A percentile compares a stretch with the other conserved stretches of the same genome.
These are phyloP conservation scores for Prunus campanulata DNA, from an alignment of 306 rosid species.

Conservation along the genomic window DNA sequence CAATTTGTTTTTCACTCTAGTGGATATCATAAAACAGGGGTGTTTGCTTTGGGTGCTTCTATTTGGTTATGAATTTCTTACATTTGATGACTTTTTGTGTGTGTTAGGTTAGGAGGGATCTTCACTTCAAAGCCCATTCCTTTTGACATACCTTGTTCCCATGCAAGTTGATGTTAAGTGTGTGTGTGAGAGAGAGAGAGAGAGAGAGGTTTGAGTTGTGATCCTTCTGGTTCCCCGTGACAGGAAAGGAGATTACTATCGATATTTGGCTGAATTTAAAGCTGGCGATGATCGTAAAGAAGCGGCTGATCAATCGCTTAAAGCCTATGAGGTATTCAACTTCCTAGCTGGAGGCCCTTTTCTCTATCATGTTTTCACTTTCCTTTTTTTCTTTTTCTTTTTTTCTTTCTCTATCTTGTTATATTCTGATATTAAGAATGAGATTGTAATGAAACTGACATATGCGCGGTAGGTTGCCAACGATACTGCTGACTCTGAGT, in stretches of 20 bases:
- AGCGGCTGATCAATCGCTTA: constrained; percentile 45
- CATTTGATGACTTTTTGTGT: background rate
- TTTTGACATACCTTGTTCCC: background rate
- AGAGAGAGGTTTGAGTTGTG: background rate
- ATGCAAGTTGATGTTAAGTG: background rate
- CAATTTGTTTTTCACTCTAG: too few relatives aligned
- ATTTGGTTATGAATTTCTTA: background rate
- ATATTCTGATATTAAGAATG: background rate
- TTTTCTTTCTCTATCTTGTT: background rate
- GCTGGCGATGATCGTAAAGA: constrained; percentile 34
- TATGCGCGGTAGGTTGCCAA: constrained; percentile 33
- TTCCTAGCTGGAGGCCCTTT: constrained; percentile 5
- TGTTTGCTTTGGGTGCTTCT: too few relatives aligned
- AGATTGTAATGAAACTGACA: background rate
- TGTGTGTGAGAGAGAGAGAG: background rate
- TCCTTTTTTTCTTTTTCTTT: background rate
- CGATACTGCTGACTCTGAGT: constrained; percentile 36
- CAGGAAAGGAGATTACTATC: constrained; percentile 55
- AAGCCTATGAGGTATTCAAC: constrained; percentile 38
- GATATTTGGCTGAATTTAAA: constrained; percentile 48
- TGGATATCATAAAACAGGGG: too few relatives aligned
- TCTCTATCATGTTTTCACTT: background rate
- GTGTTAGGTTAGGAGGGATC: background rate
- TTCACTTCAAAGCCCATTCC: background rate
- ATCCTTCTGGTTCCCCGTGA: background rate